These are phyloP conservation scores for Geosmithia flava DNA, from an alignment of 2,329 filamentous ascomycete species.

Conservation along the genomic window DNA sequence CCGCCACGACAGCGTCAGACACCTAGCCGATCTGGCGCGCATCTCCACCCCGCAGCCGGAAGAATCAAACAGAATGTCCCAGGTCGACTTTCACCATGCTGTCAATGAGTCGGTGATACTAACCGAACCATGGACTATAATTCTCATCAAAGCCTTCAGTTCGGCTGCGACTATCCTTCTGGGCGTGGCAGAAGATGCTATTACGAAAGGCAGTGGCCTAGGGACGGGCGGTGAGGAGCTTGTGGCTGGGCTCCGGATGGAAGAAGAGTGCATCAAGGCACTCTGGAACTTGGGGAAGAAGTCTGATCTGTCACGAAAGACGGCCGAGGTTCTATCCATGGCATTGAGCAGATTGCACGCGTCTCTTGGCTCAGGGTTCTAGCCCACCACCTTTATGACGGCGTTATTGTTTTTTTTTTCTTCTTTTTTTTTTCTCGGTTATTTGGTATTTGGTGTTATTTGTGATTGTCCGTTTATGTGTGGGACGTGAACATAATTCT, in stretches of 20 bases:
- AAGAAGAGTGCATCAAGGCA: constrained; percentile 35
- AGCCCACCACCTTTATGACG: background rate
- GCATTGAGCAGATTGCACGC: background rate
- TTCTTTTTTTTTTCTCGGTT: too few species aligned
- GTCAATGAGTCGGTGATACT: constrained; percentile 40
- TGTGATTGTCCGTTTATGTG: background rate
- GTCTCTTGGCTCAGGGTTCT: background rate
- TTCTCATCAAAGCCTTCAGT: constrained; percentile 39
- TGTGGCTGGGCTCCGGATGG: constrained; percentile 20
- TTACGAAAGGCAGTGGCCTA: constrained; percentile 8
- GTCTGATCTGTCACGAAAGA: constrained; percentile 29
- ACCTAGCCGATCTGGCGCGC: constrained; percentile 33
- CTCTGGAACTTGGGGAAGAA: constrained; percentile 42
- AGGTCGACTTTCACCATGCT: constrained; percentile 36
- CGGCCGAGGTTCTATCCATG: constrained; percentile 8
- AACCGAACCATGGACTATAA: constrained; percentile 47
- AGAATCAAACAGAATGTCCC: constrained; percentile 6
- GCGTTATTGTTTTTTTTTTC: background rate
- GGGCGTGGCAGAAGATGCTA: constrained; percentile 12
- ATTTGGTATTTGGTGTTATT: too few species aligned
- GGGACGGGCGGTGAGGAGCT: constrained; percentile 9
- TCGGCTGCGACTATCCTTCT: constrained; percentile 27
- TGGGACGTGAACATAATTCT: background rate
- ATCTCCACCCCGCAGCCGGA: constrained; percentile 23
- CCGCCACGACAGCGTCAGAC: constrained; percentile 26